Base-by-base conservation (phyloP, 768 basidiomycete species). In the Mycena capillaripes region DNA sequence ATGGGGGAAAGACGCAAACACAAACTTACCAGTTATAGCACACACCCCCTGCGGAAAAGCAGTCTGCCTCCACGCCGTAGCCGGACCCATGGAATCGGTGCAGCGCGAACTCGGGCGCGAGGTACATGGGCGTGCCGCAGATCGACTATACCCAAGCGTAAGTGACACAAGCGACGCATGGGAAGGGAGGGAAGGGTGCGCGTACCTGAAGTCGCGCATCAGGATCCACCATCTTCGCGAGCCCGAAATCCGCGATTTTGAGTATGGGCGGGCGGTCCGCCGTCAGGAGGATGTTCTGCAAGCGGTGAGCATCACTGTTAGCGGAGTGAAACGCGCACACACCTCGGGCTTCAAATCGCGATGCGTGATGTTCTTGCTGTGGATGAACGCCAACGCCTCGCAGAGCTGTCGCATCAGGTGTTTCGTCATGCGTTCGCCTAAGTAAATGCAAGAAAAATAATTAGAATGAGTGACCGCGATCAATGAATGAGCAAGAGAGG, bases 201-300 rank as follows among this genome's bases (percentile, higher is more conserved):
- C 90, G 21, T 72, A 95, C 95, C 74, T 88, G 87, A 11, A 96
- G 81, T 87, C 93, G 91, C 1, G 93, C 94, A 74, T 89, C 79
- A 71, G 89, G 91, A 73, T 95, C 91, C 27, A 95, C 90, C n/a
- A 93, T 89, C 80, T 98, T 99, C 1, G 97, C 97, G 10, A 98
- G 88, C 6, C 97, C 97, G 78, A 98, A 99, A 80, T 99, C 97
- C 3, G 97, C 97, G n/a, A 98, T 92, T 78, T 98, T 98, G 75
- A 95, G 90, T 2, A 83, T 80, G 0, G 93, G 93, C 0, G 93
- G 94, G 1, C 84, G 72, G 48, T 91, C 88, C 14, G 78, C 84
- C 1, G 95, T 96, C 19, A 98, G 81, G 1, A 97, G 87, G 14
- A 97, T 89, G 75, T 97, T 97, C 92, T 95, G 69, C 23, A 59